A percentile compares a stretch with the other conserved stretches of the same genome.
These are phyloP conservation scores for Nemophila menziesii DNA, from an alignment of 257 asterid species.

Conservation along the genomic window DNA sequence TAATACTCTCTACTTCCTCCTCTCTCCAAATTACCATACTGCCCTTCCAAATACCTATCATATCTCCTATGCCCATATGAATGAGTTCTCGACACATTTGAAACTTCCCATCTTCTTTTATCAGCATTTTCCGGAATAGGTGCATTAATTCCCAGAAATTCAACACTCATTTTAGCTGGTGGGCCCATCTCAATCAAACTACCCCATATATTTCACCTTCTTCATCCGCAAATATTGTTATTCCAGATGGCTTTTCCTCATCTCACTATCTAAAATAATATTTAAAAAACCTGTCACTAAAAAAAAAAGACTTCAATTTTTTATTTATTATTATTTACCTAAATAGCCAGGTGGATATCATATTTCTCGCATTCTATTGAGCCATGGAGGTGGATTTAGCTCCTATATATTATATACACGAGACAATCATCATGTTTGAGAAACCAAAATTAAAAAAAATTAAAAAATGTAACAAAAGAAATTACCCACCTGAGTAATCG, in stretches of 20 bases:
- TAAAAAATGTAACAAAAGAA: slow-evolving; percentile 42
- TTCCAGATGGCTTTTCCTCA: slow-evolving; percentile 93
- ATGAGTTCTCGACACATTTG: slow-evolving; percentile 19
- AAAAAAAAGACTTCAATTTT: background rate
- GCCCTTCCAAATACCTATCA: slow-evolving; percentile 31
- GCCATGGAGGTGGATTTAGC: slow-evolving; percentile 99
- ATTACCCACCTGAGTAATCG: slow-evolving; percentile 67
- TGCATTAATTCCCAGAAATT: slow-evolving; percentile 89
- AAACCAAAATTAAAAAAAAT: too few species aligned
- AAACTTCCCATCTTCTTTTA: slow-evolving; percentile 55
- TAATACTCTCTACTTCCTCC: slow-evolving; percentile 13
- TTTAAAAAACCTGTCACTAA: too few species aligned
- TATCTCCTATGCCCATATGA: slow-evolving; percentile 38
- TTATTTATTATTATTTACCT: slow-evolving; percentile 42
- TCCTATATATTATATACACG: too few species aligned
- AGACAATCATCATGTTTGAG: slow-evolving; percentile 13
- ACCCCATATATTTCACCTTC: slow-evolving; percentile 49
- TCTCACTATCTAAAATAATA: too few species aligned
- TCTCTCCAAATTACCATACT: slow-evolving; percentile 22
- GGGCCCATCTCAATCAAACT: slow-evolving; percentile 29
- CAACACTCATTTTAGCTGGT: slow-evolving; percentile 46
- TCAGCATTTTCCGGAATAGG: slow-evolving; percentile 83
- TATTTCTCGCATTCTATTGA: slow-evolving; percentile 86
- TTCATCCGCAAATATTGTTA: slow-evolving; percentile 78
- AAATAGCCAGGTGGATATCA: slow-evolving; percentile 96